phyloP scores from a whole-genome alignment of 306 rosid species.

The Glycyrrhiza uralensis region DNA sequence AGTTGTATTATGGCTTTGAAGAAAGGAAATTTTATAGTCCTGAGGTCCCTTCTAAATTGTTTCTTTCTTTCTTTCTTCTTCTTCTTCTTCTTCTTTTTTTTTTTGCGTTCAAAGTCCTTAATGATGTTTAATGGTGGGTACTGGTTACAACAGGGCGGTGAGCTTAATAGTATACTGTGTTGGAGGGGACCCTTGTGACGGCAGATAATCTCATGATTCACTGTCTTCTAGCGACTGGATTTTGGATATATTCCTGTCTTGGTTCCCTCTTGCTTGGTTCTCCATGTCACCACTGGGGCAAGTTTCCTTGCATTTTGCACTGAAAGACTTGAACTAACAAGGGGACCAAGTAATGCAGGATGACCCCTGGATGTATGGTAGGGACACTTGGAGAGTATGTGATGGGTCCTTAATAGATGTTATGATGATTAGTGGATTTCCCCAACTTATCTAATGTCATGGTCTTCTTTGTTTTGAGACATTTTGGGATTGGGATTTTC shows the following conservation, averaged over 20 bases:
- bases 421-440: constrained; percentile 27
- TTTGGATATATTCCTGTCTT: constrained; percentile 55
- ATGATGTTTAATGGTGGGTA: constrained; percentile 54
- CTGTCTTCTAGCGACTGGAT: constrained; percentile 51
- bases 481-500: constrained; percentile 30
- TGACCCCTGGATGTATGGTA: constrained; percentile 46
- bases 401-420: constrained; percentile 29
- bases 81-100: constrained; percentile 31
- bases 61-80: constrained; percentile 34
- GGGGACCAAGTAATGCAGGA: constrained; percentile 61
- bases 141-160: constrained; percentile 64
- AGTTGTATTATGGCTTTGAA: constrained; percentile 27
- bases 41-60: constrained; percentile 49
- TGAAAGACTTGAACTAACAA: constrained; percentile 57
- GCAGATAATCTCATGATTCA: constrained; percentile 52
- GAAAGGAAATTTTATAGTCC: constrained; percentile 45
- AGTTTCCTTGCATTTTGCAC: constrained; percentile 44
- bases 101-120: constrained; percentile 38
- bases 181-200: constrained; percentile 69
- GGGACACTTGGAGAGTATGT: constrained; percentile 45
- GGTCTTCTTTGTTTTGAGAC: constrained; percentile 28
- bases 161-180: constrained; percentile 51
- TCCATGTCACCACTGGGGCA: constrained; percentile 45
- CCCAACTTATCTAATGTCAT: constrained; percentile 26
- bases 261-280: constrained; percentile 69